Evolutionary conservation across 345 rosid species (phyloP), one percentile per base, ranked within the genome.

Genomic region (Eucalyptus pumila): DNA sequence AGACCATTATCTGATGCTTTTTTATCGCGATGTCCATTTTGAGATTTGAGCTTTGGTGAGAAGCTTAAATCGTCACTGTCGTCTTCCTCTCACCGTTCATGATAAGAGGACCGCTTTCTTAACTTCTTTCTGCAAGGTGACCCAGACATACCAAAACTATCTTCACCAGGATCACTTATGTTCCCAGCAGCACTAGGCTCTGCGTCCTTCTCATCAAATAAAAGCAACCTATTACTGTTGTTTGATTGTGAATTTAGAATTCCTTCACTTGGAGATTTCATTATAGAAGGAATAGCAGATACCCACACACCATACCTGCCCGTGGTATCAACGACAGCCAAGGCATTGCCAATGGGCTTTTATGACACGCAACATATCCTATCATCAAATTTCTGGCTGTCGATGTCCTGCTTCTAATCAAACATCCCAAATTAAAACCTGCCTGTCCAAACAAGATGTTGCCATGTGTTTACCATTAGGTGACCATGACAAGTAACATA

Each of bases 391-490:
- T 92, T 97, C 54, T 94, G 98, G 90, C 96, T 94, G 58, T 96
- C 96, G 45, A 96, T 96, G 85, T 96, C 99, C 91, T 95, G 98
- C 89, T 92, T 96, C 93, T 94, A 92, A 47, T 91, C 95, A 26
- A 86, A 96, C 94, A 93, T 97, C 96, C 99, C 99, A 96, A 67
- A 97, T 95, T 54, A 97, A 93, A 91, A 96, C 92, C 92, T 96
- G 99, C 87, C 91, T 93, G 91, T 97, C 99, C 88, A 95, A 91
- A 90, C 99, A 91, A 88, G 98, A 96, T 37, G 98, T 96, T 88
- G 97, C 99, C 92, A 97, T 90, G 92, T 51, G 94, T 95, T 94
- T 96, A 45, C 99, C 98, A 89, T 96, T 97, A 32, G 99, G 99
- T 69, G 99, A 95, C 98, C 99, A 97, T 8, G 96, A 90, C 88